Conservation (phyloP, 306 rosid species). For the Amphicarpaea edgeworthii region DNA sequence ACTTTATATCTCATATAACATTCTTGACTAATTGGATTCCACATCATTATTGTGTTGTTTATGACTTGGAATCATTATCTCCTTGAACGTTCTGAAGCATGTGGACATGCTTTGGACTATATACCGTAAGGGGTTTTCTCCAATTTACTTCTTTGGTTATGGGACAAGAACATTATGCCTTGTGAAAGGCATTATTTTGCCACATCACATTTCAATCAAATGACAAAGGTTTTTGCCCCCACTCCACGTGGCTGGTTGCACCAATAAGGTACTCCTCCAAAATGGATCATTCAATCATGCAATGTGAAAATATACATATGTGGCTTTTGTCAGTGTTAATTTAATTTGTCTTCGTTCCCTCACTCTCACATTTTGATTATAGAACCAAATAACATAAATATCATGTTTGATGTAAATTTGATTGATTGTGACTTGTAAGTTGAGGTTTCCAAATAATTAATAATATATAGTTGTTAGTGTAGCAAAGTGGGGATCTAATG, state of each 20-base stretch:
- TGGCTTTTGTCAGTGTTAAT: neutral
- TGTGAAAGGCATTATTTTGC: slow-evolving; percentile 31
- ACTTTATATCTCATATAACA: too few species aligned
- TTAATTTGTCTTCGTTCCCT: neutral
- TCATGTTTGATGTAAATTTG: neutral
- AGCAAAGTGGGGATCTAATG: neutral
- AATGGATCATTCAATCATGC: slow-evolving; percentile 5
- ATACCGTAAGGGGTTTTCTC: slow-evolving; percentile 13
- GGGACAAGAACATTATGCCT: slow-evolving; percentile 38
- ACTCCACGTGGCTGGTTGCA: slow-evolving; percentile 34
- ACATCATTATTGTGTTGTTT: slow-evolving; percentile 12
- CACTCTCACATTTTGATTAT: neutral
- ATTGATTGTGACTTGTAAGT: neutral
- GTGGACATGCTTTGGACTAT: slow-evolving; percentile 34
- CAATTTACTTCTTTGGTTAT: slow-evolving; percentile 20
- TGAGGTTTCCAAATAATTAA: neutral
- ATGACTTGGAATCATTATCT: slow-evolving; percentile 17
- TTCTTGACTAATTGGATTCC: neutral
- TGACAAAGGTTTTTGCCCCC: slow-evolving; percentile 17
- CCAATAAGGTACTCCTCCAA: slow-evolving; percentile 1
- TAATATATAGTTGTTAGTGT: neutral
- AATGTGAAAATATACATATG: neutral
- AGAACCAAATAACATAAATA: neutral
- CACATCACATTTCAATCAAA: slow-evolving; percentile 30
- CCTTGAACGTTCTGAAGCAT: slow-evolving; percentile 26